These are phyloP conservation scores for Lachnellula hyalina DNA, from an alignment of 2,329 filamentous ascomycete genomes.

Conservation along the genomic window DNA sequence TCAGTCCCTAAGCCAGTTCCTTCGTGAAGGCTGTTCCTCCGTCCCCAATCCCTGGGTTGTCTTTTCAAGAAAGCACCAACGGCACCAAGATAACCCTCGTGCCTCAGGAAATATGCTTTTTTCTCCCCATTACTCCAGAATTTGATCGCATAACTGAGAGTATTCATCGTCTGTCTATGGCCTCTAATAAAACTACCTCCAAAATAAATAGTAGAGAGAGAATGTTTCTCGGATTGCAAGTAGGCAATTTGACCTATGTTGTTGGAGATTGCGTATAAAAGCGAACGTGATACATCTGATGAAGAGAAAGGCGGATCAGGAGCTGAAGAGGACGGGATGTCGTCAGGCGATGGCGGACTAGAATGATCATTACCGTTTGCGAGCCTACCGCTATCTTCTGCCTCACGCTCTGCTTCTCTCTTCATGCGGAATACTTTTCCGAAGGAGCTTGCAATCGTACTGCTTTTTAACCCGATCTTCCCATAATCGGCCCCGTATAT, in stretches of 20 bases:
- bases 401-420: conserved; percentile 70
- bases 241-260: conserved; percentile 98
- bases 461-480: conserved; percentile 94
- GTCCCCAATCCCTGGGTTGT: conserved; percentile 86
- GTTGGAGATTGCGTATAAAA: conserved; percentile 94
- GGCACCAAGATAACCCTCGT: conserved; percentile 91
- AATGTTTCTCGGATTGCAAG: conserved; percentile 93
- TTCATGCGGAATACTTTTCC: conserved; percentile 96
- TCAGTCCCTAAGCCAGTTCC: conserved; percentile 12
- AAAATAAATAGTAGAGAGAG: conserved; percentile 90
- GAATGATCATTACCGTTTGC: conserved; percentile 21
- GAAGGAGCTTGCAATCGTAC: conserved; percentile 91
- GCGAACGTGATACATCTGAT: conserved; percentile 82
- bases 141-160: conserved; percentile 90
- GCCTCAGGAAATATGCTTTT: conserved; percentile 90
- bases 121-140: conserved; percentile 95
- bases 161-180: conserved; percentile 97
- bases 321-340: conserved; percentile 2
- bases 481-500: conserved; percentile 95
- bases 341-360: not conserved
- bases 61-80: conserved; percentile 92
- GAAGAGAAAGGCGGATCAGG: conserved; percentile 55
- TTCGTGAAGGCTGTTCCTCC: conserved; percentile 58
- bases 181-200: conserved; percentile 95
- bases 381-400: conserved; percentile 60